These are phyloP conservation scores for Giardia muris DNA, from an alignment of 208 protist species.

Conservation along the genomic window DNA sequence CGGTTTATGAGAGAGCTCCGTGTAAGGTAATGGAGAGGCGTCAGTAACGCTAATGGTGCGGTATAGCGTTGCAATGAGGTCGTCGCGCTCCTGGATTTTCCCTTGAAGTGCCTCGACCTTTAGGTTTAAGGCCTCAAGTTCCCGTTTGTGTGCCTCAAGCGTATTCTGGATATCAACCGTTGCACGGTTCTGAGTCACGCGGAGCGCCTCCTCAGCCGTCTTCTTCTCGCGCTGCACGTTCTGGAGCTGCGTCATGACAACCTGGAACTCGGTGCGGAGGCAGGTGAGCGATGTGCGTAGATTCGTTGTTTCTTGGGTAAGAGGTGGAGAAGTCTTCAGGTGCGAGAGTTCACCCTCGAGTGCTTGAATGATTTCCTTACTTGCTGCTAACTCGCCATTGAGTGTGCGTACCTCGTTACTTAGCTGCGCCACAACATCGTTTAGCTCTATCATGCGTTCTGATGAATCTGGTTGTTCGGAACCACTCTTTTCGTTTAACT, in stretches of 20 bases:
- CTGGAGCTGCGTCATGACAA: neutral
- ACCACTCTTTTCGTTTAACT: no score
- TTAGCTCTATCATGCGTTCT: no score
- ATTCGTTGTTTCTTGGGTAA: neutral
- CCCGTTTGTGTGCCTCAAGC: neutral
- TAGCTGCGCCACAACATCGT: no score
- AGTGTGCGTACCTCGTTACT: no score
- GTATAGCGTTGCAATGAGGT: neutral
- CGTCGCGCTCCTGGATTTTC: neutral
- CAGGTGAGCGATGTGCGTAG: neutral
- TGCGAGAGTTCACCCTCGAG: no score
- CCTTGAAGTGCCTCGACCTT: neutral
- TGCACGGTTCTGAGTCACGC: neutral
- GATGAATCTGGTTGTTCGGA: no score
- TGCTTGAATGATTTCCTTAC: no score
- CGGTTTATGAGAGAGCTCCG: no score
- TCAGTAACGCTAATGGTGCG: no score
- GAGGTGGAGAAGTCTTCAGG: neutral
- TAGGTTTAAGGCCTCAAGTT: neutral
- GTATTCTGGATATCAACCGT: neutral
- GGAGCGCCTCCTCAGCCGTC: neutral
- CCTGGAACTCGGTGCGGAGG: neutral
- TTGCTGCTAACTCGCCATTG: no score
- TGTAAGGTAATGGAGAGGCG: no score
- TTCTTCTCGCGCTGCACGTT: neutral